Percentiles rank a stretch among this genome's conserved stretches.
Evolutionary conservation across 768 basidiomycete genomes (phyloP).

Genomic region (Rhizopogon vinicolor): DNA sequence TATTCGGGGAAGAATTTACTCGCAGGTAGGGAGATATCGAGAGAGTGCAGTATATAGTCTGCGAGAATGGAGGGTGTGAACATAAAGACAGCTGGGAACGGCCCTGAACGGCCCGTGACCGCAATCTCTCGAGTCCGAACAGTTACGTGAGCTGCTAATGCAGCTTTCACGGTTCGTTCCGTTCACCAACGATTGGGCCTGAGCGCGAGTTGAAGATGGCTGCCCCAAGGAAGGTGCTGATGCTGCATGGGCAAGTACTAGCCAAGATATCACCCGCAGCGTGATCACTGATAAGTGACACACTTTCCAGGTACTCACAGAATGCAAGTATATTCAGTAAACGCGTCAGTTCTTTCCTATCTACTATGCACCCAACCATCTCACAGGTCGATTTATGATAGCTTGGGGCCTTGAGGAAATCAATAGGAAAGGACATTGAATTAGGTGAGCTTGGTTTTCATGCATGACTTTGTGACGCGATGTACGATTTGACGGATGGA

Average conservation of each 20-base stretch:
- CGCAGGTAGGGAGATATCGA: neutral
- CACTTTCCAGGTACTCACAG: conserved; percentile 55
- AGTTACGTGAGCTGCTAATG: no score
- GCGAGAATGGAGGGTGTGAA: neutral
- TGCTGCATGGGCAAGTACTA: conserved; percentile 39
- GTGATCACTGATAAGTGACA: conserved; percentile 1
- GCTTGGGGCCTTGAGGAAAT: conserved; percentile 72
- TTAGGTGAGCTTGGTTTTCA: conserved; percentile 39
- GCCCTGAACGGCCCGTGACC: neutral
- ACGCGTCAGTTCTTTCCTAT: conserved; percentile 40
- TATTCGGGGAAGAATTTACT: neutral
- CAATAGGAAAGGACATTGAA: conserved; percentile 60
- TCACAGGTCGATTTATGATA: conserved; percentile 19
- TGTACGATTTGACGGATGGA: neutral
- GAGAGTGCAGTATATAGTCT: neutral
- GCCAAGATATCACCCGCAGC: neutral
- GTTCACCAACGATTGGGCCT: neutral
- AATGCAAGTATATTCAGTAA: conserved; percentile 69
- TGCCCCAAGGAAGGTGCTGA: conserved; percentile 32
- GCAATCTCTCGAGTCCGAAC: no score
- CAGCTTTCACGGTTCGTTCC: no score
- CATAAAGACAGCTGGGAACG: neutral
- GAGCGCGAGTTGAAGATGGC: conserved; percentile 9
- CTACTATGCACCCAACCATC: neutral
- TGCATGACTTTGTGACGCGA: neutral